Evolutionary conservation across 768 basidiomycete genomes (phyloP).

Genomic region (Rhizopogon rudus): DNA sequence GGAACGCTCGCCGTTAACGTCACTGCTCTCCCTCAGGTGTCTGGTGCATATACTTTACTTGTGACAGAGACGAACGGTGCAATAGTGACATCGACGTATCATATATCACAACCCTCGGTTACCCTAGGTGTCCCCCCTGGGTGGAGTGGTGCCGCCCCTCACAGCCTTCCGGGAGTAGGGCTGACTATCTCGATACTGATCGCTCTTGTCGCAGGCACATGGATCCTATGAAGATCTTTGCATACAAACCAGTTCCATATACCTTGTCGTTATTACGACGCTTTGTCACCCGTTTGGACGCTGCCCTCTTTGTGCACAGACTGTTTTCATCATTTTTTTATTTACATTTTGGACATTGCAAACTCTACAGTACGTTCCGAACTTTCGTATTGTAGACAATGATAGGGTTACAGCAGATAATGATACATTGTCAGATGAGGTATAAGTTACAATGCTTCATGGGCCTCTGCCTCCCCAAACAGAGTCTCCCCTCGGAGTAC

Average conservation of each 20-base stretch:
- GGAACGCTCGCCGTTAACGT: slow-evolving; percentile 37
- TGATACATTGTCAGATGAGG: not conserved
- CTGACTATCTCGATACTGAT: slow-evolving; percentile 10
- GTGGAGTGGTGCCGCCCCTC: slow-evolving; percentile 29
- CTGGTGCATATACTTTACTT: slow-evolving; percentile 48
- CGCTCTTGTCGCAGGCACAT: slow-evolving; percentile 6
- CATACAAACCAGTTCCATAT: not conserved
- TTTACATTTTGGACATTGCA: not conserved
- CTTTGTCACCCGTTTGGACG: not conserved
- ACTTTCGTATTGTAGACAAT: not conserved
- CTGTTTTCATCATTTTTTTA: not conserved
- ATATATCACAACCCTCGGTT: slow-evolving; percentile 38
- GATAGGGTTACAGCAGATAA: not conserved
- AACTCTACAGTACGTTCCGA: not conserved
- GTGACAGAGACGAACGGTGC: slow-evolving; percentile 52
- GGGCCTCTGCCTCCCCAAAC: slow-evolving; percentile 8
- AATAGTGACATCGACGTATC: slow-evolving; percentile 50
- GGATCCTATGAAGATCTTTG: slow-evolving; percentile 12
- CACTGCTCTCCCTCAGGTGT: slow-evolving; percentile 54
- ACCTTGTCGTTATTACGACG: not conserved
- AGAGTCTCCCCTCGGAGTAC: slow-evolving; percentile 44
- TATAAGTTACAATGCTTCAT: not conserved
- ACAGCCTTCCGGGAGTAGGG: slow-evolving; percentile 6
- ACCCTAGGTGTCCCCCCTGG: slow-evolving; percentile 65
- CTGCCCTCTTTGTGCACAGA: not conserved